phyloP scores from a whole-genome alignment of 441 rosid species.

The Rhodomyrtus psidioides region DNA sequence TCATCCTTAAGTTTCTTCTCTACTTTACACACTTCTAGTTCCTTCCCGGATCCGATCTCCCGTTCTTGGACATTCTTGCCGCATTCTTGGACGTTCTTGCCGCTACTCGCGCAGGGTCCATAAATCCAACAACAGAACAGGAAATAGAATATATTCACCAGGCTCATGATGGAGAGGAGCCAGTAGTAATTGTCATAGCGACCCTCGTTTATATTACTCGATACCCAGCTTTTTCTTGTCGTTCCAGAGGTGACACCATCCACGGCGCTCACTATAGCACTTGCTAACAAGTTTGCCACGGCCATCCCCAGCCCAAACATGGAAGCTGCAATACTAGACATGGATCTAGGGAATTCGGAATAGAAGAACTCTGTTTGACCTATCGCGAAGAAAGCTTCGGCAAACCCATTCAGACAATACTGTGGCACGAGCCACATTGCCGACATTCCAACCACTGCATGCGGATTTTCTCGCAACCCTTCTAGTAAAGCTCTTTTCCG shows the following conservation, averaged over 20 bases:
- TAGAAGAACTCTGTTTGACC: constrained; percentile 88
- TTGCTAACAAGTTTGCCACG: constrained; percentile 61
- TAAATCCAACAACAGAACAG: constrained; percentile 65
- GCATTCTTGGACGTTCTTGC: not conserved
- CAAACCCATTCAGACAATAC: constrained; percentile 54
- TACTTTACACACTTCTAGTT: not conserved
- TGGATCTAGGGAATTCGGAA: constrained; percentile 73
- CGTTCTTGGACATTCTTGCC: not conserved
- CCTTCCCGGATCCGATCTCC: not conserved
- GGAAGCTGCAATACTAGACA: constrained; percentile 77
- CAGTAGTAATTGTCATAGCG: constrained; percentile 75
- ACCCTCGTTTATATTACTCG: constrained; percentile 57
- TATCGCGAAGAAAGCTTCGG: constrained; percentile 70
- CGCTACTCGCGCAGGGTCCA: constrained; percentile 33
- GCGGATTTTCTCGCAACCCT: constrained; percentile 42
- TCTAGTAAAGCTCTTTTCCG: constrained; percentile 46
- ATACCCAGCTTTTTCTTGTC: constrained; percentile 58
- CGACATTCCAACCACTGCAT: constrained; percentile 43
- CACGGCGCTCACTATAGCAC: constrained; percentile 37
- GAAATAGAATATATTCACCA: constrained; percentile 53
- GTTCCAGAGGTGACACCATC: constrained; percentile 35
- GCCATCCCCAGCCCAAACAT: constrained; percentile 69
- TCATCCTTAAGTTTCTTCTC: not conserved
- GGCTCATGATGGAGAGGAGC: constrained; percentile 56
- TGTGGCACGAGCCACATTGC: constrained; percentile 91